phyloP scores from a whole-genome alignment of 768 basidiomycete genomes.

The Termitomyces sp. region DNA sequence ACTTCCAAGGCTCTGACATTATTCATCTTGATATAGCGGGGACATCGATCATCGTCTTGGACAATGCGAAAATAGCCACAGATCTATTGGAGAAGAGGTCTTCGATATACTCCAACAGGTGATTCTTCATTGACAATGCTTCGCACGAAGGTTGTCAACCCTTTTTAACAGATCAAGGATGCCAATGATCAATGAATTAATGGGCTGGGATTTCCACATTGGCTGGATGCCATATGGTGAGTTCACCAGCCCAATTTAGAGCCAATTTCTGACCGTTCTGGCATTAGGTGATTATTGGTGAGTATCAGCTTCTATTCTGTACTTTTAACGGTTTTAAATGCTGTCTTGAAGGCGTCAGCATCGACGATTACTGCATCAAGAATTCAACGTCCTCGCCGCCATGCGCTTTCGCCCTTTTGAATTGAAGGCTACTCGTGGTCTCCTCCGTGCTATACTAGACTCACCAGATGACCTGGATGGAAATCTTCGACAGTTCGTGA shows the following conservation, averaged over 20 bases:
- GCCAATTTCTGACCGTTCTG: neutral
- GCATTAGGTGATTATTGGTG: slow-evolving; percentile 13
- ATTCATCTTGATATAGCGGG: no score
- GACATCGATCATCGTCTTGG: slow-evolving; percentile 24
- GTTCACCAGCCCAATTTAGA: neutral
- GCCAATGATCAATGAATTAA: slow-evolving; percentile 25
- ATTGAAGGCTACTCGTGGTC: slow-evolving; percentile 18
- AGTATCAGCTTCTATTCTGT: neutral
- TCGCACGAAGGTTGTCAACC: neutral
- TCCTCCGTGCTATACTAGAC: slow-evolving; percentile 22
- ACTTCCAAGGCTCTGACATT: no score
- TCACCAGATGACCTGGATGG: slow-evolving; percentile 18
- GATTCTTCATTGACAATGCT: neutral
- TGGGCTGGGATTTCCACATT: slow-evolving; percentile 22
- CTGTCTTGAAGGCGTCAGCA: slow-evolving; percentile 21
- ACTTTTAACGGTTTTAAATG: neutral
- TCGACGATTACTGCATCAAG: slow-evolving; percentile 23
- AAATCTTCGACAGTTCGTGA: slow-evolving; percentile 15
- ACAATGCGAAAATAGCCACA: slow-evolving; percentile 19
- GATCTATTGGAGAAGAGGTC: slow-evolving; percentile 26
- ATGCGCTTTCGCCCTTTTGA: slow-evolving; percentile 23
- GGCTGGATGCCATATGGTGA: slow-evolving; percentile 20
- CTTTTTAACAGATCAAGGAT: slow-evolving; percentile 7
- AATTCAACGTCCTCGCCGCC: slow-evolving; percentile 20
- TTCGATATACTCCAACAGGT: slow-evolving; percentile 19